Base-by-base conservation (phyloP, 73 alveolate genomes). In the Halteria grandinella region DNA sequence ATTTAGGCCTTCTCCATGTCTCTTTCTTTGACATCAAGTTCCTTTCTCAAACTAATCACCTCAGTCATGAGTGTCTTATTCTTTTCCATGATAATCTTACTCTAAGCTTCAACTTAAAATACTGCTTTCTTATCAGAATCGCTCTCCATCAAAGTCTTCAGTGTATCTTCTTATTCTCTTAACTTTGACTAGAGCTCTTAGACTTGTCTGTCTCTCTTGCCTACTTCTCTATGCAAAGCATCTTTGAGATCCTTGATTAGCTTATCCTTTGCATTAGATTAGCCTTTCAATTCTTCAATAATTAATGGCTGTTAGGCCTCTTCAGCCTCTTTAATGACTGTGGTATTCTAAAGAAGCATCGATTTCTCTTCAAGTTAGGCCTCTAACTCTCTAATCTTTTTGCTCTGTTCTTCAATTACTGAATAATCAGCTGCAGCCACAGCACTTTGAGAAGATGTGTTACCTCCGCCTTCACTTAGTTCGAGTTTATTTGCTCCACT, bases 51-150 rank as follows among this genome's bases (percentile, higher is more conserved):
- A 17, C 24, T 25, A 2, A 47, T 18, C 4, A 82, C 63, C 40
- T 82, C 86, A 12, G 71, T 52, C 24, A 37, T 69, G 18, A 80
- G 27, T 29, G 31, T 12, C 7, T 80, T 45, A 24, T 54, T 70
- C 10, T 51, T 58, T 20, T 70, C 79, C 29, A 17, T n/a, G 17
- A 80, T 52, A 12, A 47, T 14, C 40, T 58, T 70, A 39, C 29
- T 47, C 41, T 80, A 69, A 6, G 48, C 43, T 47, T 80, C 75
- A 15, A 80, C 48, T 49, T 80, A 74, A n/a, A 34, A 44, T 17
- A 49, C 69, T 5, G 39, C 50, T 1, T 48, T 20, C 40, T 64
- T 80, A 58, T 63, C 66, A 12, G 51, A n/a, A 41, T 70, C 52
- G 24, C 55, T 45, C 5, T 52, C 33, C 17, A 58, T 10, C 15